These are phyloP conservation scores for Endotrypanum monterogeii DNA, from an alignment of 208 protist genomes.

Conservation along the genomic window DNA sequence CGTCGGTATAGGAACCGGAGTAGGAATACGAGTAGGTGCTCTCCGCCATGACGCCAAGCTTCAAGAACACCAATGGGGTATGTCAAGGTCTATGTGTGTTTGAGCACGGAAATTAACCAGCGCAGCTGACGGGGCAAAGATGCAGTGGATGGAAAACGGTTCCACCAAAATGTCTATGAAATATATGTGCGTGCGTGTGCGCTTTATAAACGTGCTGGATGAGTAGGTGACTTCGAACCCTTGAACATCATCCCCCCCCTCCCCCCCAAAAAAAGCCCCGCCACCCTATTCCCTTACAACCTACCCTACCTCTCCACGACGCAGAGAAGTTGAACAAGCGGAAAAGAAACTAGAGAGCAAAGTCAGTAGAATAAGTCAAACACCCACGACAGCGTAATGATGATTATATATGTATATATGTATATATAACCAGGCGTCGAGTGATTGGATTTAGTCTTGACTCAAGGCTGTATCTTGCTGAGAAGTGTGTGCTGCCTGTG, in stretches of 20 bases:
- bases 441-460: too few relatives aligned
- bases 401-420: too few relatives aligned
- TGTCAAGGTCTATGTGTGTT: background rate
- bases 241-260: background rate
- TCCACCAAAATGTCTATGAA: background rate
- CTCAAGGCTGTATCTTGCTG: too few relatives aligned
- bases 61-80: background rate
- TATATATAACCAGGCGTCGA: too few relatives aligned
- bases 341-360: too few relatives aligned
- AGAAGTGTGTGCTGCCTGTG: too few relatives aligned
- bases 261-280: background rate
- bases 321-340: too few relatives aligned
- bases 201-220: background rate
- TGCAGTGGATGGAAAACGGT: background rate
- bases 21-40: conserved; percentile 46
- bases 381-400: too few relatives aligned
- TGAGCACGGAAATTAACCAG: background rate
- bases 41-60: conserved; percentile 15
- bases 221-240: background rate
- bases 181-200: conserved; percentile 2
- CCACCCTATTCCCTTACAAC: too few relatives aligned
- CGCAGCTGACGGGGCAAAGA: background rate
- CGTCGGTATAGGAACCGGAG: conserved; percentile 39
- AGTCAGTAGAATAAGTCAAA: too few relatives aligned
- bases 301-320: too few relatives aligned